Evolutionary conservation across 75 land plant genomes (phyloP).

Genomic region (Sequoia sempervirens): DNA sequence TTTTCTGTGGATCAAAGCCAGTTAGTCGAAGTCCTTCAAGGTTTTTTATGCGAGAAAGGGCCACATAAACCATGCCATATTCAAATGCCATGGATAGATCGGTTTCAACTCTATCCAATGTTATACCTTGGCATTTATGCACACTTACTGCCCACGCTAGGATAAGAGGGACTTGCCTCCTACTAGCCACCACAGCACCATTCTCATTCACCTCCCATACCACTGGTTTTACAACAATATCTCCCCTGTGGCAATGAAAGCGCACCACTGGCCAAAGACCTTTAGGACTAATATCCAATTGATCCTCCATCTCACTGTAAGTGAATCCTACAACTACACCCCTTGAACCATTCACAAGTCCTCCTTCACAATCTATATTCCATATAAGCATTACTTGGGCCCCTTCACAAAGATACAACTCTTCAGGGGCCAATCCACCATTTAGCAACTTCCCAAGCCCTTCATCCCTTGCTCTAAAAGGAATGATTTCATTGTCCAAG

Average conservation of each 20-base stretch:
- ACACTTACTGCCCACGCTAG: constrained; percentile 80
- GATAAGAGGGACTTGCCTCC: constrained; percentile 62
- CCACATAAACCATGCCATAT: constrained; percentile 82
- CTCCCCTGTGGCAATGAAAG: constrained; percentile 39
- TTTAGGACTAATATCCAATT: not conserved
- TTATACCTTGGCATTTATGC: constrained; percentile 90
- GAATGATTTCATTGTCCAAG: constrained; percentile 22
- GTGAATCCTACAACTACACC: constrained; percentile 53
- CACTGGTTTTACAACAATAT: constrained; percentile 11
- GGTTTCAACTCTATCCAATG: constrained; percentile 54
- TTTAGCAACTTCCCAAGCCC: constrained; percentile 33
- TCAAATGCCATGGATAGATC: constrained; percentile 66
- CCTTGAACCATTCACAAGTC: constrained; percentile 74
- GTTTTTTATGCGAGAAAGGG: constrained; percentile 62
- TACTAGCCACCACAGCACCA: constrained; percentile 33
- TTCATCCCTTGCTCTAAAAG: constrained; percentile 43
- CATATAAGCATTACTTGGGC: constrained; percentile 74
- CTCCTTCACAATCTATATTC: constrained; percentile 36
- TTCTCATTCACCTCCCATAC: constrained; percentile 33
- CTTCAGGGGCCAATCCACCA: constrained; percentile 37
- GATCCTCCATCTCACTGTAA: not conserved
- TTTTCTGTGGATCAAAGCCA: constrained; percentile 53
- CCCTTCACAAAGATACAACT: constrained; percentile 47
- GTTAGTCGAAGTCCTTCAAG: constrained; percentile 54
- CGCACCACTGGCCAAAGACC: constrained; percentile 48